Evolutionary conservation across 2,329 filamentous ascomycete genomes (phyloP).

Genomic region (Pseudocercospora pini-densiflorae): DNA sequence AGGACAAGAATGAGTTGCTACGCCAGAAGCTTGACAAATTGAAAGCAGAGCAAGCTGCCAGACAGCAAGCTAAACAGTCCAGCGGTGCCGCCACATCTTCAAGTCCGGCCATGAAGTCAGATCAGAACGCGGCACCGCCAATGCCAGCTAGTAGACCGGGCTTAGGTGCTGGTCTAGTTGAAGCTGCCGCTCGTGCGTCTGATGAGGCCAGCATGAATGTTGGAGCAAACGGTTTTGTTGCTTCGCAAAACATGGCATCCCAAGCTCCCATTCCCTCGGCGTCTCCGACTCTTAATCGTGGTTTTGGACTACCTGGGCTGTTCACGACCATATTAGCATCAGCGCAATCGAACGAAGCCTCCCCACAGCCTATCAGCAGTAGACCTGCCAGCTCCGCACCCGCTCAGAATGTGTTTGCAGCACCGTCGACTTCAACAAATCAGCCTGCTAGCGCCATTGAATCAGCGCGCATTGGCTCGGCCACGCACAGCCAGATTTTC

Average conservation of each 20-base stretch:
- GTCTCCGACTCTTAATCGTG: slow-evolving; percentile 22
- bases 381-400: not conserved
- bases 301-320: slow-evolving; percentile 33
- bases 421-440: not conserved
- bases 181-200: slow-evolving; percentile 13
- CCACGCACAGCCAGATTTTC: slow-evolving; percentile 63
- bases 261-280: slow-evolving; percentile 14
- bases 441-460: not conserved
- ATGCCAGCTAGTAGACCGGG: slow-evolving; percentile 8
- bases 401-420: not conserved
- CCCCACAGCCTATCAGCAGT: not conserved
- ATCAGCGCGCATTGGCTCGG: slow-evolving; percentile 9
- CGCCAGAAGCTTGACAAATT: slow-evolving; percentile 80
- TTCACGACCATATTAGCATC: slow-evolving; percentile 31
- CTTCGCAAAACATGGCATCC: not conserved
- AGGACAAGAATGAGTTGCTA: slow-evolving; percentile 66
- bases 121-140: not conserved
- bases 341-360: not conserved
- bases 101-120: slow-evolving; percentile 6
- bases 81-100: slow-evolving; percentile 17
- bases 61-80: slow-evolving; percentile 24
- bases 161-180: slow-evolving; percentile 23
- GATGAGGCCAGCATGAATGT: not conserved
- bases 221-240: not conserved
- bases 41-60: slow-evolving; percentile 45